These are phyloP conservation scores for Psilocybe azurescens DNA, from an alignment of 768 basidiomycete species.

Conservation along the genomic window DNA sequence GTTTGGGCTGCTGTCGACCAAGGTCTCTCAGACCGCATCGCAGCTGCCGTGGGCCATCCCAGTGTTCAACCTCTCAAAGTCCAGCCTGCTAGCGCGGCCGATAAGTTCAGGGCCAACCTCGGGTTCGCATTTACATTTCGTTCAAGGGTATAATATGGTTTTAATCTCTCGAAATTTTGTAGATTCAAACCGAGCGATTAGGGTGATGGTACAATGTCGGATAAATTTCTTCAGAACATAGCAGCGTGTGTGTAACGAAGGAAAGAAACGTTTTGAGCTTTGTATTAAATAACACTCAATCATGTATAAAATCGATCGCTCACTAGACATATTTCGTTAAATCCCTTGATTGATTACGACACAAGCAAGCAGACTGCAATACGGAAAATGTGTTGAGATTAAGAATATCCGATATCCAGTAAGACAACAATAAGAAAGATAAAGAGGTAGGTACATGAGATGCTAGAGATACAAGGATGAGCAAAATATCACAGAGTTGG, in stretches of 20 bases:
- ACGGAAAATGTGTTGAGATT: too few species aligned
- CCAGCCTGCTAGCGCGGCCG: slow-evolving; percentile 62
- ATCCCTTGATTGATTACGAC: too few species aligned
- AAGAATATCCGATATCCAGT: background rate
- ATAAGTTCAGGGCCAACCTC: slow-evolving; percentile 54
- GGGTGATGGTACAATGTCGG: background rate
- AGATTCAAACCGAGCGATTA: slow-evolving; percentile 18
- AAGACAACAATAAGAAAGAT: background rate
- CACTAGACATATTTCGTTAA: too few species aligned
- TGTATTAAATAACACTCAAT: too few species aligned
- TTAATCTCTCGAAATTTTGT: slow-evolving; percentile 3
- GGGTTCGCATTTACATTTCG: slow-evolving; percentile 32
- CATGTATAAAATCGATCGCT: too few species aligned
- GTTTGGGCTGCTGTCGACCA: slow-evolving; percentile 85
- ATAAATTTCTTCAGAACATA: background rate
- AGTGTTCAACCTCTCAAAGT: slow-evolving; percentile 63
- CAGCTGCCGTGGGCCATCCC: slow-evolving; percentile 70
- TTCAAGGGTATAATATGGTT: slow-evolving; percentile 14
- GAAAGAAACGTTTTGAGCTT: too few species aligned
- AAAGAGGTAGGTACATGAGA: background rate
- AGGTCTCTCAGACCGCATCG: slow-evolving; percentile 75
- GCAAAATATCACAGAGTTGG: slow-evolving; percentile 93
- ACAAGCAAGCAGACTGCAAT: too few species aligned
- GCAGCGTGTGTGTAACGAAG: too few species aligned
- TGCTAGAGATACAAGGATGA: slow-evolving; percentile 79